Base-by-base conservation (phyloP, 2,329 filamentous ascomycete genomes). In the Cercospora janseana region DNA sequence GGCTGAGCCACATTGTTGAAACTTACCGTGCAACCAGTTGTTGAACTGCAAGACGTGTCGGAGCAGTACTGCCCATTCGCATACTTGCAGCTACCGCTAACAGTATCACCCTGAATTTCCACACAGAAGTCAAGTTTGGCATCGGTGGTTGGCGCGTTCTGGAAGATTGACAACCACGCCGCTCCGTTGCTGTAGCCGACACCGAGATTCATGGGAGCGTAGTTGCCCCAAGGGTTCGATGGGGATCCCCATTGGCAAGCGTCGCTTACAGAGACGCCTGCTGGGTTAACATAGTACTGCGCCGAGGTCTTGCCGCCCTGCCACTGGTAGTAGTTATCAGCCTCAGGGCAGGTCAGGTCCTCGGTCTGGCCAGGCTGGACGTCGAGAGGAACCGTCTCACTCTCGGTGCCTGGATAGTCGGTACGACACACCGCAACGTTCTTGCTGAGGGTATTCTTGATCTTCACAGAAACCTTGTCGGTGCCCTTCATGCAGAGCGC, bases 281-380 rank as follows among this genome's bases (percentile, higher is more conserved):
- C 79, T 63, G 87, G 87, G 80, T 97, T 97, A 72, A 97, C 80
- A 69, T 98, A 98, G 80, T 95, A 97, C 74, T 97, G 93, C 35
- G 91, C 91, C 40, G 88, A 91, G 45, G 93, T 97, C 43, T 74
- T 63, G 69, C 79, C 79, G 62, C 80, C 80, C 64, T 88, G 61
- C 88, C 88, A 95, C 55, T 77, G 72, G 76, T 90, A 97, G 77
- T 92, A 95, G 43, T 74, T 77, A 41, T 69, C 67, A 53, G 84
- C 82, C 58, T 86, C 73, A 38, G 92, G 87, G 76, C 88, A 92
- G 66, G 87, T 88, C 58, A 98, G 73, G 27, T 76, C 71, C 54
- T 81, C 73, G 20, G 72, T 78, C 41, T 49, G 49, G 52, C 87
- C 87, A 45, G 86, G 72, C 4, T 70, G 59, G 34, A 85, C 77